phyloP scores from a whole-genome alignment of 169 alveolate species.

The Cystoisospora suis region DNA sequence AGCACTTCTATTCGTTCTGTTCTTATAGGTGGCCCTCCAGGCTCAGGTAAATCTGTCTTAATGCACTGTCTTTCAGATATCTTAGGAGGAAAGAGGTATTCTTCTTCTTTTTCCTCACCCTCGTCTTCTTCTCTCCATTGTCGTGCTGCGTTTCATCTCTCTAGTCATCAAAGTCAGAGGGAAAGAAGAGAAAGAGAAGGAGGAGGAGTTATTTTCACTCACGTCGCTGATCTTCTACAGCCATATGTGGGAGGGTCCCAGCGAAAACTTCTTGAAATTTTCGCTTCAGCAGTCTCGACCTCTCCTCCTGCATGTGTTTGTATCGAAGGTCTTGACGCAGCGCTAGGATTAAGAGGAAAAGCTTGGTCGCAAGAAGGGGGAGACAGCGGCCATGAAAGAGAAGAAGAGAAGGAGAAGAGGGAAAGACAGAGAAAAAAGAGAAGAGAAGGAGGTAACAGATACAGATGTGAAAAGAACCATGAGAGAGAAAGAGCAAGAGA shows the following conservation, averaged over 20 bases:
- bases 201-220: conserved; percentile 14
- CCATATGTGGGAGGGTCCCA: conserved; percentile 5
- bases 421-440: neutral
- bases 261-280: neutral
- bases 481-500: neutral
- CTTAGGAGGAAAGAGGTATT: neutral
- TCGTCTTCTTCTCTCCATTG: no score
- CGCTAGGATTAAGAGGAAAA: neutral
- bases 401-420: neutral
- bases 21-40: conserved; percentile 1
- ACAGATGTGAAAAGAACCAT: neutral
- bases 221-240: conserved; percentile 15
- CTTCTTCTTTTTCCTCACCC: no score
- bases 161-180: no score
- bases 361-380: neutral
- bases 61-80: neutral
- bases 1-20: no score
- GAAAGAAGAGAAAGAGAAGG: neutral
- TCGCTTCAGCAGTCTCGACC: neutral
- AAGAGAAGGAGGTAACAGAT: neutral
- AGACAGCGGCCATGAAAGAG: neutral
- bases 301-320: neutral
- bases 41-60: neutral
- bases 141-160: no score
- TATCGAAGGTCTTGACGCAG: conserved; percentile 13